phyloP scores from a whole-genome alignment of 2,329 filamentous ascomycete species.

The Diplodia intermedia region DNA sequence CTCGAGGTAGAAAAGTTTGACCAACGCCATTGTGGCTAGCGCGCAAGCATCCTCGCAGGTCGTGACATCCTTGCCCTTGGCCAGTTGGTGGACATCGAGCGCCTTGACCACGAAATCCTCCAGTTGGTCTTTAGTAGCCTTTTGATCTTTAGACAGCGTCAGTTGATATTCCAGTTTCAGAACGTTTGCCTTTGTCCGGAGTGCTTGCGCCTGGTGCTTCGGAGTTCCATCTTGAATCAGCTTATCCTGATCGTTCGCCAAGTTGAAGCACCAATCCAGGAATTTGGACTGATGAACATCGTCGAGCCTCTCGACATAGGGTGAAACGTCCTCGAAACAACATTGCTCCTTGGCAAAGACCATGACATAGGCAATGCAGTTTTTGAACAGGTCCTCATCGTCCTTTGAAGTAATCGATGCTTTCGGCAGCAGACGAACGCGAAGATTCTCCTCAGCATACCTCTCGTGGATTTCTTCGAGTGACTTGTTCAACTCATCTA shows the following conservation, averaged over 20 bases:
- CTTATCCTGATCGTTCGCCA: not conserved
- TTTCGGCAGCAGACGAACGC: constrained; percentile 23
- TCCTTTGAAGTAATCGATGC: not conserved
- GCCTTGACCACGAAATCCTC: constrained; percentile 16
- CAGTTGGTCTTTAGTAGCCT: constrained; percentile 17
- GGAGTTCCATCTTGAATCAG: not conserved
- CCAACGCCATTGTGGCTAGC: constrained; percentile 23
- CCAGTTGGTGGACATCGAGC: not conserved
- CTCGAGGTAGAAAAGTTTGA: constrained; percentile 26
- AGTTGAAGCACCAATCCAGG: constrained; percentile 11
- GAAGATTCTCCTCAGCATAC: constrained; percentile 18
- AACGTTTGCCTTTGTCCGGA: constrained; percentile 23
- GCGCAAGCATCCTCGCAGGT: constrained; percentile 26
- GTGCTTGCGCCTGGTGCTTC: constrained; percentile 6
- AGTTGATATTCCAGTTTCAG: constrained; percentile 30
- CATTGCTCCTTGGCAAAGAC: constrained; percentile 23
- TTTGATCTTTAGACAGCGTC: constrained; percentile 10
- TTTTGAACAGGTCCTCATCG: constrained; percentile 16
- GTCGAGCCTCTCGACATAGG: constrained; percentile 24
- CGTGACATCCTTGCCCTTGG: constrained; percentile 8
- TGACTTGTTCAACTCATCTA: not conserved
- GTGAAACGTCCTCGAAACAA: constrained; percentile 30
- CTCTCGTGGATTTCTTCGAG: constrained; percentile 16
- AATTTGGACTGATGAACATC: constrained; percentile 18
- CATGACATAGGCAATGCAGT: constrained; percentile 11